Evolutionary conservation across 192 early-diverging fungal genomes (phyloP).

Genomic region (Umbelopsis ramanniana): DNA sequence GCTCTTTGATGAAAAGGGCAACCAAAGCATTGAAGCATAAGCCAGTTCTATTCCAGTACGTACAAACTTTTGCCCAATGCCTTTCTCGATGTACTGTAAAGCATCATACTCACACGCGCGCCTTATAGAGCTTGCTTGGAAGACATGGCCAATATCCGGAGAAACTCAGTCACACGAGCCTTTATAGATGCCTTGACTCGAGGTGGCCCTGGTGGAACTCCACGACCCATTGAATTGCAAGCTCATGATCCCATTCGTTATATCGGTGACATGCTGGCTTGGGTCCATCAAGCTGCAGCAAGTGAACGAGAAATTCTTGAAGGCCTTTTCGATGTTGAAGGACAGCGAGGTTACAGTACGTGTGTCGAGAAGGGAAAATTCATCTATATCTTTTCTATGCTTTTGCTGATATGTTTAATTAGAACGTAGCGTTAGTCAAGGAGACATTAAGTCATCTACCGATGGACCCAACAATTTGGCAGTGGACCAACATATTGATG

Average conservation of each 20-base stretch:
- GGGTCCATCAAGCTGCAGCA: constrained; percentile 92
- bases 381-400: constrained; percentile 10
- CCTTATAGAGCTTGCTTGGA: constrained; percentile 65
- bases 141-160: constrained; percentile 71
- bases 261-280: constrained; percentile 95
- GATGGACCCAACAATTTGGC: not conserved
- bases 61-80: not conserved
- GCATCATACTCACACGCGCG: not conserved
- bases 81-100: not conserved
- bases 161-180: constrained; percentile 63
- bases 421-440: not conserved
- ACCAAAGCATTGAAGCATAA: constrained; percentile 69
- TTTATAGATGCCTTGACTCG: constrained; percentile 78
- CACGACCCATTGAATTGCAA: constrained; percentile 91
- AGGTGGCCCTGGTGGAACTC: constrained; percentile 77
- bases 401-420: not conserved
- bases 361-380: constrained; percentile 41
- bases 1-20: constrained; percentile 62
- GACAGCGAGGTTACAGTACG: constrained; percentile 28
- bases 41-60: constrained; percentile 77
- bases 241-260: constrained; percentile 92
- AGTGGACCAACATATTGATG: constrained; percentile 13
- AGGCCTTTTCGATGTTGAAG: constrained; percentile 58
- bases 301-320: constrained; percentile 90
- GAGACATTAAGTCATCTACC: not conserved